These are phyloP conservation scores for Hirsutella minnesotensis DNA, from an alignment of 2,329 filamentous ascomycete genomes.

Conservation along the genomic window DNA sequence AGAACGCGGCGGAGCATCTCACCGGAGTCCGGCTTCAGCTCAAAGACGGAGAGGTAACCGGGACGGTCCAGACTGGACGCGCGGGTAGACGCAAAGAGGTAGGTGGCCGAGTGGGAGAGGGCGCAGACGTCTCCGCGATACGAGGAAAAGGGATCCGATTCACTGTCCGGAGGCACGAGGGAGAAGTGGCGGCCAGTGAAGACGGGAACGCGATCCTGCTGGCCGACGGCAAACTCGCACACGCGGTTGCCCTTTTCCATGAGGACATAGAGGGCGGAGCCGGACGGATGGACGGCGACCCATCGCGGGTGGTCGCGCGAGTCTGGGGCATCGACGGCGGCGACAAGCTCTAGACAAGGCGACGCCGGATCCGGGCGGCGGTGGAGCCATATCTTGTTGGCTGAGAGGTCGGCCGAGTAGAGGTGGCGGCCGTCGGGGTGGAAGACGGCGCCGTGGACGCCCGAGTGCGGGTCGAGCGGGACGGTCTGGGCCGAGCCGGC, in stretches of 20 bases:
- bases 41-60: conserved; percentile 75
- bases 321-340: conserved; percentile 59
- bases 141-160: conserved; percentile 41
- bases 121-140: conserved; percentile 82
- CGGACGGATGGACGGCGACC: conserved; percentile 73
- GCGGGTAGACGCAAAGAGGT: conserved; percentile 77
- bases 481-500: conserved; percentile 59
- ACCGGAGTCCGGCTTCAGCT: conserved; percentile 49
- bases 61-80: conserved; percentile 65
- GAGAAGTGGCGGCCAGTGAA: conserved; percentile 70
- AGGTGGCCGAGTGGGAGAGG: conserved; percentile 53
- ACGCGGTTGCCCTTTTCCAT: conserved; percentile 86
- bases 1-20: conserved; percentile 68
- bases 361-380: conserved; percentile 40
- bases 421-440: conserved; percentile 62
- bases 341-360: conserved; percentile 50
- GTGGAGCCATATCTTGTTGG: conserved; percentile 78
- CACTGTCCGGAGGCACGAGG: conserved; percentile 67
- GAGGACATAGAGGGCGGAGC: conserved; percentile 69
- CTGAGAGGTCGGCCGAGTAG: conserved; percentile 67
- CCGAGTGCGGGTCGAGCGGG: conserved; percentile 55
- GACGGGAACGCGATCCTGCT: conserved; percentile 58
- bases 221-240: conserved; percentile 71
- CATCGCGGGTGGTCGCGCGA: conserved; percentile 71
- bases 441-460: conserved; percentile 76